These are phyloP conservation scores for Cochlearia excelsa DNA, from an alignment of 345 rosid species.

Conservation along the genomic window DNA sequence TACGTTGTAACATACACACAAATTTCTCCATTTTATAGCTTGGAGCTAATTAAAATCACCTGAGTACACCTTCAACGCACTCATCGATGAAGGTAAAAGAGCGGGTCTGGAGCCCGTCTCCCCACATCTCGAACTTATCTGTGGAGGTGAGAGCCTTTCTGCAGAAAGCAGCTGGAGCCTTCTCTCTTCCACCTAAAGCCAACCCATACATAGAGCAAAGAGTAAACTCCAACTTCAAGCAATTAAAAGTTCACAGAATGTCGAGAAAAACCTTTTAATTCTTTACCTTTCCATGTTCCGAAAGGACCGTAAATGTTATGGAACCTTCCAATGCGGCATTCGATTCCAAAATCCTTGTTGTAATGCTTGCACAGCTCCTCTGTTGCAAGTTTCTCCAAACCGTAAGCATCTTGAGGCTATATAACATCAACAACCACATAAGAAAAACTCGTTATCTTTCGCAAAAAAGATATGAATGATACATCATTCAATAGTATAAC, in stretches of 20 bases:
- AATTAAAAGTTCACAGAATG: neutral
- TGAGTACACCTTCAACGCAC: conserved; percentile 95
- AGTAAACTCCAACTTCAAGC: conserved; percentile 7
- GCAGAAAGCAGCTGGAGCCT: conserved; percentile 99
- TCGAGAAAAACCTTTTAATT: neutral
- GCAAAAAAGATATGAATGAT: conserved; percentile 10
- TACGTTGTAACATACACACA: neutral
- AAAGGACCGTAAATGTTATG: conserved; percentile 99
- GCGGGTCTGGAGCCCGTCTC: conserved; percentile 95
- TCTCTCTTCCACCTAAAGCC: conserved; percentile 95
- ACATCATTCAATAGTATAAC: conserved; percentile 5
- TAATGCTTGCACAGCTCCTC: conserved; percentile 99
- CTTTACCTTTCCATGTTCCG: conserved; percentile 96
- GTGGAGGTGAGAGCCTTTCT: conserved; percentile 79
- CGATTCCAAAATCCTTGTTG: conserved; percentile 90
- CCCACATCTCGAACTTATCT: conserved; percentile 99
- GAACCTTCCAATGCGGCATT: conserved; percentile 95
- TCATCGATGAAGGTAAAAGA: conserved; percentile 99
- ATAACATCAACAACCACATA: neutral
- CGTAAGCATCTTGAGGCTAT: conserved; percentile 99
- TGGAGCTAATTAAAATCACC: conserved; percentile 43
- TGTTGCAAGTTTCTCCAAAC: conserved; percentile 97
- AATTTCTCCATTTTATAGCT: neutral
- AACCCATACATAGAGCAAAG: neutral
- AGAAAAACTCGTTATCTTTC: conserved; percentile 1